Evolutionary conservation across 2,329 filamentous ascomycete species (phyloP), one percentile per base, ranked within the genome.

Genomic region (Phialemoniopsis sp.): DNA sequence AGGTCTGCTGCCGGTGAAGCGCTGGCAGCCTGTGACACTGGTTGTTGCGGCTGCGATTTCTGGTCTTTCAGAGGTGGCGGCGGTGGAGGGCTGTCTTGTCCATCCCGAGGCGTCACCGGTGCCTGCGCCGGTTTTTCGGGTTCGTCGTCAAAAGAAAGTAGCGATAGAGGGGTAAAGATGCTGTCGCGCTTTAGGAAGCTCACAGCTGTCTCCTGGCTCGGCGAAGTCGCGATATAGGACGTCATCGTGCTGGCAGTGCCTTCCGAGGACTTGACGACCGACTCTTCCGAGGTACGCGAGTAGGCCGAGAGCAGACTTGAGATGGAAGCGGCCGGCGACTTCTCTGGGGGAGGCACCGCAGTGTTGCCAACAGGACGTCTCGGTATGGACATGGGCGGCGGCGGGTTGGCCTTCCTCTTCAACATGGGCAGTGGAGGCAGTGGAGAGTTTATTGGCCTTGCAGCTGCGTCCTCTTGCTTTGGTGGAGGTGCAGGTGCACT

Each of bases 221-320:
- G 35, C 26, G 26, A 8, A 13, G 16, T 28, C 16, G 57, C 51
- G 21, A 54, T 53, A 19, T 53, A 55, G 14, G 60, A 57, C 36
- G 58, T 55, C 44, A 60, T 62, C 33, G 62, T 64, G 43, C 51
- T 55, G 30, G 51, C 44, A 26, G 59, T 62, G 33, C 57, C 66
- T 39, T 66, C 62, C 14, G 67, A 69, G 4, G 65, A 66, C 41
- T 56, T 59, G 26, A 64, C 58, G 30, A 64, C 57, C 4, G 64
- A 70, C 37, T 68, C 70, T 32, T 64, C 66, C 7, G 67, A 67
- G 34, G 64, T 68, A 45, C 63, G 59, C 37, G 71, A 71, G 51
- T 80, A 80, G 15, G 76, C 73, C 10, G 73, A 78, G 29, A 80
- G 49, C 10, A 80, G 58, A 52, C 74, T 79, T 13, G 68, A 74